phyloP scores from a whole-genome alignment of 1,284 basidiomycete species.

The Meripilus lineatus region DNA sequence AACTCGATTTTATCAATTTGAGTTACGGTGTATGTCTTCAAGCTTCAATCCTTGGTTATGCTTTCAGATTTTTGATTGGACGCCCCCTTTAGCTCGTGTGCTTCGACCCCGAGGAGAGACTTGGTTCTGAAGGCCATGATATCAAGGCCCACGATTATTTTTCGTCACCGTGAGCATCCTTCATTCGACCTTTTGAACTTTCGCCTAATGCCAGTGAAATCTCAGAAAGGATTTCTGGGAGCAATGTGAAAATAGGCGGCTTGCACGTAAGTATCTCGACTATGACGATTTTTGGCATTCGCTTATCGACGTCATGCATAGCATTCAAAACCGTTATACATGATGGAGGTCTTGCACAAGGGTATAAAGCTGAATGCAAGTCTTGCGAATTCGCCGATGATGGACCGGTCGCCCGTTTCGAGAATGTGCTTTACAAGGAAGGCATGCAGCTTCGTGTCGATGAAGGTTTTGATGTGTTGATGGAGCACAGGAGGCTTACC shows the following conservation, averaged over 20 bases:
- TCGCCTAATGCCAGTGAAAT: not conserved
- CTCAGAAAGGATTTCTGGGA: not conserved
- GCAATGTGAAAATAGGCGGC: not conserved
- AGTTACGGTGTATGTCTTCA: conserved; percentile 1
- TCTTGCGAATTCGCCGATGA: not conserved
- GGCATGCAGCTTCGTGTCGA: conserved; percentile 8
- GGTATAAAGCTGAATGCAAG: conserved; percentile 1
- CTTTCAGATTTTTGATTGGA: not conserved
- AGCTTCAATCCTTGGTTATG: not conserved
- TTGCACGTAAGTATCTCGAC: not conserved
- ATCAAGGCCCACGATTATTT: not conserved
- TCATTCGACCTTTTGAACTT: not conserved
- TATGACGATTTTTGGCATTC: not conserved
- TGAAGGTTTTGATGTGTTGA: conserved; percentile 6
- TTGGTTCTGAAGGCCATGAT: not conserved
- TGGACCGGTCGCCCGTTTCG: not conserved
- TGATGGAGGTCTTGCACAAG: not conserved
- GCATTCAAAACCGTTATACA: not conserved
- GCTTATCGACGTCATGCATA: not conserved
- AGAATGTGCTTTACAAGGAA: conserved; percentile 1
- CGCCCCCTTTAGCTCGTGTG: not conserved
- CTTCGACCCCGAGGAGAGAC: not conserved
- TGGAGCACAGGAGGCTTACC: conserved; percentile 1
- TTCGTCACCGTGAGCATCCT: not conserved
- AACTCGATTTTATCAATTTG: not conserved